These are phyloP conservation scores for Fraxinus albicans DNA, from an alignment of 305 asterid genomes.

Conservation along the genomic window DNA sequence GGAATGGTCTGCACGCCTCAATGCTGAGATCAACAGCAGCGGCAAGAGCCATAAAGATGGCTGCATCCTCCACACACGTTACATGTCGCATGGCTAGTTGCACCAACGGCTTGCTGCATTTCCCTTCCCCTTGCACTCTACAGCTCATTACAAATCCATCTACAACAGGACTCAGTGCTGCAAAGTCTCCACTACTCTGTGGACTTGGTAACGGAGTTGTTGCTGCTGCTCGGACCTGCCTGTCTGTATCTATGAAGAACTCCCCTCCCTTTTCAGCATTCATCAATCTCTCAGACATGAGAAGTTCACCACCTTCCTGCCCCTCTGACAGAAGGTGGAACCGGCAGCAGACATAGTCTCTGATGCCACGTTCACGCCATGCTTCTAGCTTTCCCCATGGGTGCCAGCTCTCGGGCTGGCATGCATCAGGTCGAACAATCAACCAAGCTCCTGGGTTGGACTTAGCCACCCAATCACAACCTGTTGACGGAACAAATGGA, in stretches of 20 bases:
- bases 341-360: conserved; percentile 72
- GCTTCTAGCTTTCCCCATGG: conserved; percentile 99
- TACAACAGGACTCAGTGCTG: conserved; percentile 54
- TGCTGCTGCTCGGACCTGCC: conserved; percentile 44
- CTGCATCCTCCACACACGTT: conserved; percentile 88
- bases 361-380: conserved; percentile 82
- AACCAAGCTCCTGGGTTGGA: conserved; percentile 99
- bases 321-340: conserved; percentile 74
- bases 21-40: conserved; percentile 93
- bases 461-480: conserved; percentile 90
- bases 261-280: conserved; percentile 85
- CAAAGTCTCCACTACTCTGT: conserved; percentile 78
- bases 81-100: conserved; percentile 84
- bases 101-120: conserved; percentile 72
- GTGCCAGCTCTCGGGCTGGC: conserved; percentile 80
- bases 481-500: conserved; percentile 86
- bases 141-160: conserved; percentile 92
- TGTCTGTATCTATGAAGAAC: conserved; percentile 74
- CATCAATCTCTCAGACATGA: conserved; percentile 66
- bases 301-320: conserved; percentile 67
- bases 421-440: conserved; percentile 78
- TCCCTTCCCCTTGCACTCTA: conserved; percentile 79
- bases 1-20: conserved; percentile 81
- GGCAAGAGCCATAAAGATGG: conserved; percentile 90
- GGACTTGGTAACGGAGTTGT: conserved; percentile 69